Conservation (phyloP, 2,329 filamentous ascomycete species). For the Ilyonectria sp. region DNA sequence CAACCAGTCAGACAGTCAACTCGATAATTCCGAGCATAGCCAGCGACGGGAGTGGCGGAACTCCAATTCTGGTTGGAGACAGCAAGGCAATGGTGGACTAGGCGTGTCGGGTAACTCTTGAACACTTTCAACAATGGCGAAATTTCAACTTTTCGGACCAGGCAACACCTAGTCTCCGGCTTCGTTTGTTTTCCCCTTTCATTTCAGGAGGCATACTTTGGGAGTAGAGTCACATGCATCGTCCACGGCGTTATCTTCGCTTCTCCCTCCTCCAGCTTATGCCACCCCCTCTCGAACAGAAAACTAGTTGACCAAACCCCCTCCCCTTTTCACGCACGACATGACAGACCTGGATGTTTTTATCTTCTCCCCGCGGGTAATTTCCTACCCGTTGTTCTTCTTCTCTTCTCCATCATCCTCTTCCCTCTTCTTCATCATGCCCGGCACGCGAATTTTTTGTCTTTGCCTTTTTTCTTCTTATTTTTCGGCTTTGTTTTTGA, state of each 20-base stretch:
- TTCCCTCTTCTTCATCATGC: slow-evolving; percentile 23
- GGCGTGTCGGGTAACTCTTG: slow-evolving; percentile 64
- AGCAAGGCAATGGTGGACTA: slow-evolving; percentile 64
- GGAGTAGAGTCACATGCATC: slow-evolving; percentile 57
- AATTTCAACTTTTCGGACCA: slow-evolving; percentile 37
- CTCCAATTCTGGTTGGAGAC: slow-evolving; percentile 63
- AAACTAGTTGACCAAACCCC: slow-evolving; percentile 36
- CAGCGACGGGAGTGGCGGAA: slow-evolving; percentile 71
- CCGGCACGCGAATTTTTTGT: slow-evolving; percentile 27
- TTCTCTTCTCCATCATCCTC: slow-evolving; percentile 29
- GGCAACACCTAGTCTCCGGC: slow-evolving; percentile 30
- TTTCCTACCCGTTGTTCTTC: slow-evolving; percentile 18
- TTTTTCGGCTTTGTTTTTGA: slow-evolving; percentile 31
- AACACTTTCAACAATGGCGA: slow-evolving; percentile 40
- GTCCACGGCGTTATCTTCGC: slow-evolving; percentile 53
- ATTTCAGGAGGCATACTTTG: slow-evolving; percentile 50
- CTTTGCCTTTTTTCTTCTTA: slow-evolving; percentile 34
- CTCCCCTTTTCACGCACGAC: slow-evolving; percentile 39
- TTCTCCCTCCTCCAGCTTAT: slow-evolving; percentile 37
- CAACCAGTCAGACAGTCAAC: slow-evolving; percentile 60
- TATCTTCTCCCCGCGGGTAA: slow-evolving; percentile 17
- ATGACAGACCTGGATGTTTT: slow-evolving; percentile 44
- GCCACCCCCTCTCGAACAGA: slow-evolving; percentile 36
- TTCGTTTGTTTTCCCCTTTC: slow-evolving; percentile 39
- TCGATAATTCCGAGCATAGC: slow-evolving; percentile 57